Evolutionary conservation across 2,329 filamentous ascomycete species (phyloP).

Genomic region (Dactylellina haptotyla): DNA sequence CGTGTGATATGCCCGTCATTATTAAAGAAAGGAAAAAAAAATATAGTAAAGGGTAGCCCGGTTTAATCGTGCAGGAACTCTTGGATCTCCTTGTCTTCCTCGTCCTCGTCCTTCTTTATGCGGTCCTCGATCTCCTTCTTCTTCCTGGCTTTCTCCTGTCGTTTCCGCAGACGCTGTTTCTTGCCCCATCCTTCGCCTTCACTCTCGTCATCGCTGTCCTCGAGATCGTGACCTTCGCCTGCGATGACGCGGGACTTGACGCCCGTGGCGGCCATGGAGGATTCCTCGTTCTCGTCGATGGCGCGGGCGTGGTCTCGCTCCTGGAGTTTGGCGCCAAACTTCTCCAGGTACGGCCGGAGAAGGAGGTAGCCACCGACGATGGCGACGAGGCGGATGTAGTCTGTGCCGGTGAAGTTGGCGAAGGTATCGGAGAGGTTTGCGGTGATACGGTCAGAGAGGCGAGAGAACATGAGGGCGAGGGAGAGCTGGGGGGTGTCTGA

Average conservation of each 20-base stretch:
- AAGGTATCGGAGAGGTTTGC: conserved; percentile 54
- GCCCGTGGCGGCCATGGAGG: conserved; percentile 62
- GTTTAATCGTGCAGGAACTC: conserved; percentile 37
- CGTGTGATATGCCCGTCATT: background rate
- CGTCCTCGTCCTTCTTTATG: conserved; percentile 59
- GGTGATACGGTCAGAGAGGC: conserved; percentile 30
- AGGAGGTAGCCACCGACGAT: conserved; percentile 79
- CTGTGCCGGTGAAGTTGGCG: conserved; percentile 46
- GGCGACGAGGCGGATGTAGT: conserved; percentile 72
- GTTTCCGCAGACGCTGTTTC: conserved; percentile 74
- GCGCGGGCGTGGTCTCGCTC: conserved; percentile 71
- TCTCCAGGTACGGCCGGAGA: conserved; percentile 77
- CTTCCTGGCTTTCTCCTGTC: conserved; percentile 74
- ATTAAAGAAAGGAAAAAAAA: conserved; percentile 62
- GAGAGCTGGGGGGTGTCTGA: conserved; percentile 19
- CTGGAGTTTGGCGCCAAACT: conserved; percentile 72
- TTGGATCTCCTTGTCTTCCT: conserved; percentile 38
- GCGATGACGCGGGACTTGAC: conserved; percentile 65
- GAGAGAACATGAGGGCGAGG: conserved; percentile 30
- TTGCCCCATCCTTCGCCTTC: conserved; percentile 72
- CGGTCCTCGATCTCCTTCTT: conserved; percentile 78
- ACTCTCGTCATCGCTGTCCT: conserved; percentile 66
- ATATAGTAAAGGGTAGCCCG: conserved; percentile 60
- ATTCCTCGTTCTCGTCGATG: conserved; percentile 60
- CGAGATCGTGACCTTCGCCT: conserved; percentile 70